These are phyloP conservation scores for Calocera cornea DNA, from an alignment of 768 basidiomycete genomes.

Conservation along the genomic window DNA sequence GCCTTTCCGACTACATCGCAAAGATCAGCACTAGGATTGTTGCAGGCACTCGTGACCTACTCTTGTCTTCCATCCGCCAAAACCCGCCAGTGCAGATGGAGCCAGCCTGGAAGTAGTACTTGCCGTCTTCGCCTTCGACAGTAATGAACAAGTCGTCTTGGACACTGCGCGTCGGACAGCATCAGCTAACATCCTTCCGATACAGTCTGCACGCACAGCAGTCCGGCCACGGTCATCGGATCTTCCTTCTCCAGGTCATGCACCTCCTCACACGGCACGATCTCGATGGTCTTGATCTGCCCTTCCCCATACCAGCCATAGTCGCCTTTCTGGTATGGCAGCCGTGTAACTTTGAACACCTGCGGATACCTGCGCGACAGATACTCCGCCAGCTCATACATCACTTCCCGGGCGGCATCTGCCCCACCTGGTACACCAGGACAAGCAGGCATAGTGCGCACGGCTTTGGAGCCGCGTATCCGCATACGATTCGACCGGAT, in stretches of 20 bases:
- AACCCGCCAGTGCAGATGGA: slow-evolving; percentile 54
- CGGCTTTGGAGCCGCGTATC: slow-evolving; percentile 36
- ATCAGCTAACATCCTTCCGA: not conserved
- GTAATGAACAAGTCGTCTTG: slow-evolving; percentile 24
- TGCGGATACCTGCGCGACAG: slow-evolving; percentile 47
- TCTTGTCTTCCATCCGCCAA: slow-evolving; percentile 66
- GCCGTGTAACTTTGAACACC: slow-evolving; percentile 39
- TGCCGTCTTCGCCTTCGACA: slow-evolving; percentile 37
- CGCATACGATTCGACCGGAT: slow-evolving; percentile 37
- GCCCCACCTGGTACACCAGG: slow-evolving; percentile 26
- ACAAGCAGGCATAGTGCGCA: slow-evolving; percentile 37
- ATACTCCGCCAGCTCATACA: slow-evolving; percentile 56
- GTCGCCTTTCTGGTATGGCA: slow-evolving; percentile 16
- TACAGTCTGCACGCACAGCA: slow-evolving; percentile 36
- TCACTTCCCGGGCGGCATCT: slow-evolving; percentile 41
- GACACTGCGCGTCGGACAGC: not conserved
- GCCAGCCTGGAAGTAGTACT: slow-evolving; percentile 63
- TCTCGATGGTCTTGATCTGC: slow-evolving; percentile 39
- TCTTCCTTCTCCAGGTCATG: slow-evolving; percentile 41
- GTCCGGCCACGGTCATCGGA: slow-evolving; percentile 47
- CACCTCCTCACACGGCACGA: slow-evolving; percentile 35
- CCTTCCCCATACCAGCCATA: slow-evolving; percentile 32
- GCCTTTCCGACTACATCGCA: slow-evolving; percentile 36
- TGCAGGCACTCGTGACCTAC: not conserved
- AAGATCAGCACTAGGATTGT: not conserved